A percentile compares a stretch with the other conserved stretches of the same genome.
Evolutionary conservation across 1,139 yeast species (phyloP).

Genomic region (Lodderomyces orthopsilosis): DNA sequence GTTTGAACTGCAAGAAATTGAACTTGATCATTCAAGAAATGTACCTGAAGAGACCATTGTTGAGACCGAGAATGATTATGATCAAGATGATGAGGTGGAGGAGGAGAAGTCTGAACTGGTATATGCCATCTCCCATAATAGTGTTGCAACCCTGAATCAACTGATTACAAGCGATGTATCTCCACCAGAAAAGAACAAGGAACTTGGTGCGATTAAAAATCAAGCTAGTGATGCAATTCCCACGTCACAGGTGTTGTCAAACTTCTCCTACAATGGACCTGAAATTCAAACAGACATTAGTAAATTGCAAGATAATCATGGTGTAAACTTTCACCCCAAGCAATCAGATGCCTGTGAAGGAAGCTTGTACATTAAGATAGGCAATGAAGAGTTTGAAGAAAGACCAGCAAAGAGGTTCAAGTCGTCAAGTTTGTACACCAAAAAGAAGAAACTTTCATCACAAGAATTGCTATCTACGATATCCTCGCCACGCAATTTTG

Average conservation of each 20-base stretch:
- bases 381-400: slow-evolving; percentile 16
- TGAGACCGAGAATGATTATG: slow-evolving; percentile 2
- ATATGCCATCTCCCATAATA: not conserved
- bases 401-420: slow-evolving; percentile 14
- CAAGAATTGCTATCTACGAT: slow-evolving; percentile 6
- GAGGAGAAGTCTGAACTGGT: slow-evolving; percentile 10
- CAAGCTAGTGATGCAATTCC: not conserved
- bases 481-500: not conserved
- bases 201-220: not conserved
- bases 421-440: slow-evolving; percentile 3
- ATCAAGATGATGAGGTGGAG: slow-evolving; percentile 3
- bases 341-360: slow-evolving; percentile 8
- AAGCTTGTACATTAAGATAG: slow-evolving; percentile 16
- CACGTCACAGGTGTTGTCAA: not conserved
- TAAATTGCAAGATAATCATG: slow-evolving; percentile 14
- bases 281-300: not conserved
- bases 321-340: slow-evolving; percentile 15
- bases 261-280: slow-evolving; percentile 1
- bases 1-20: not conserved
- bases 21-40: slow-evolving; percentile 5
- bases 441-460: slow-evolving; percentile 5
- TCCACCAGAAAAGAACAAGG: not conserved
- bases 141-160: not conserved
- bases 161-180: not conserved
- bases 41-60: not conserved